Percentiles rank a stretch among this genome's conserved stretches.
Evolutionary conservation across 2,329 filamentous ascomycete genomes (phyloP).

Genomic region (Fusarium sp.): DNA sequence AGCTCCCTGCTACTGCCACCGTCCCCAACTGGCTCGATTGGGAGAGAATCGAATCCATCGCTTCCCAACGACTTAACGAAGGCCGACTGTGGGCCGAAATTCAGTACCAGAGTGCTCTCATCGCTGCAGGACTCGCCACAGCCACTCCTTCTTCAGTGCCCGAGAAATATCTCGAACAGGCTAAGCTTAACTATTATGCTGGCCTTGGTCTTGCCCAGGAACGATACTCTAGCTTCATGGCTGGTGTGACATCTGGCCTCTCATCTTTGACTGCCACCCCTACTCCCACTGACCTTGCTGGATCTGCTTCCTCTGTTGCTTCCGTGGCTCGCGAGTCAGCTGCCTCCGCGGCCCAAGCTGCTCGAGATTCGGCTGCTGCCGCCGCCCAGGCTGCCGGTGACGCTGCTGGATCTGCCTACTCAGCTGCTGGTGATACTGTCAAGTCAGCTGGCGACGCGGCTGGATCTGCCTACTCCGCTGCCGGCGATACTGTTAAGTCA

Average conservation of each 20-base stretch:
- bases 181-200: conserved; percentile 78
- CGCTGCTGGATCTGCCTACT: conserved; percentile 62
- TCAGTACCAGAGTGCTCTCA: conserved; percentile 77
- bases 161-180: conserved; percentile 72
- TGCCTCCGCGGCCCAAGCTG: conserved; percentile 60
- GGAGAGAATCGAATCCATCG: conserved; percentile 71
- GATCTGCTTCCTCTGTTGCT: conserved; percentile 64
- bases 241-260: conserved; percentile 77
- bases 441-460: conserved; percentile 62
- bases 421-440: conserved; percentile 60
- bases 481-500: conserved; percentile 59
- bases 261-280: conserved; percentile 71
- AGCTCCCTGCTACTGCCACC: conserved; percentile 60
- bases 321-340: conserved; percentile 64
- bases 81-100: conserved; percentile 78
- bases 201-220: conserved; percentile 83
- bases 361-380: conserved; percentile 60
- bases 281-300: conserved; percentile 67
- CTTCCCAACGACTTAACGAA: conserved; percentile 76
- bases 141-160: conserved; percentile 61
- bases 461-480: conserved; percentile 61
- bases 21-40: conserved; percentile 60
- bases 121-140: conserved; percentile 73
- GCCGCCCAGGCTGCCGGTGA: conserved; percentile 63
- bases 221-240: conserved; percentile 80